These are phyloP conservation scores for Sphaerostilbella broomeana DNA, from an alignment of 2,329 filamentous ascomycete species.

Conservation along the genomic window DNA sequence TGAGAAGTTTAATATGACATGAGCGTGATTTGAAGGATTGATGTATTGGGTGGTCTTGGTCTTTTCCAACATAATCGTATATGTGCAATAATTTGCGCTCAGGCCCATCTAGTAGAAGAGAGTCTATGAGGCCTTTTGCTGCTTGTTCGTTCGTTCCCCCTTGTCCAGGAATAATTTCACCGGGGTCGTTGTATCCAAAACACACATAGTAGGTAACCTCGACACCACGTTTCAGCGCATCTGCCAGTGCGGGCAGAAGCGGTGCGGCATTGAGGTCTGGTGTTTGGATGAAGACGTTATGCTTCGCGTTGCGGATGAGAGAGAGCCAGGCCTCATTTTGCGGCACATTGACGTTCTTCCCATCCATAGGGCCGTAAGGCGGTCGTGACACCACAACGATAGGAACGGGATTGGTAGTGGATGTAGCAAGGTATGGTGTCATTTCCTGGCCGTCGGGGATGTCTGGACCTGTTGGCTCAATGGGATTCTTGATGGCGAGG, in stretches of 20 bases:
- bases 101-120: conserved; percentile 41
- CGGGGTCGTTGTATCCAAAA: conserved; percentile 72
- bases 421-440: conserved; percentile 53
- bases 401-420: conserved; percentile 49
- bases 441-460: conserved; percentile 48
- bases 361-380: conserved; percentile 59
- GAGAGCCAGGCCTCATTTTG: conserved; percentile 73
- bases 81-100: conserved; percentile 43
- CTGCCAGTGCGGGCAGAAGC: conserved; percentile 55
- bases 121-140: conserved; percentile 50
- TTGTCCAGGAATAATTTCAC: conserved; percentile 68
- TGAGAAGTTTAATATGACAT: conserved; percentile 73
- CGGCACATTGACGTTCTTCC: conserved; percentile 55
- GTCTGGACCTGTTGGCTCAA: conserved; percentile 48
- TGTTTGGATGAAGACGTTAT: conserved; percentile 68
- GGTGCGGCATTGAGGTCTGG: conserved; percentile 70
- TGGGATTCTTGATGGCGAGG: conserved; percentile 46
- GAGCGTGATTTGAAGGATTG: conserved; percentile 58
- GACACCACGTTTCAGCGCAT: conserved; percentile 60
- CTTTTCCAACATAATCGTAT: conserved; percentile 67
- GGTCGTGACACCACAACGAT: conserved; percentile 66
- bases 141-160: conserved; percentile 71
- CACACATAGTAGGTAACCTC: conserved; percentile 66
- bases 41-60: conserved; percentile 61
- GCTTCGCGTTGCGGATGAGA: conserved; percentile 56